Base-by-base conservation (phyloP, 371 early-diverging fungal species). In the Circinella umbellata region DNA sequence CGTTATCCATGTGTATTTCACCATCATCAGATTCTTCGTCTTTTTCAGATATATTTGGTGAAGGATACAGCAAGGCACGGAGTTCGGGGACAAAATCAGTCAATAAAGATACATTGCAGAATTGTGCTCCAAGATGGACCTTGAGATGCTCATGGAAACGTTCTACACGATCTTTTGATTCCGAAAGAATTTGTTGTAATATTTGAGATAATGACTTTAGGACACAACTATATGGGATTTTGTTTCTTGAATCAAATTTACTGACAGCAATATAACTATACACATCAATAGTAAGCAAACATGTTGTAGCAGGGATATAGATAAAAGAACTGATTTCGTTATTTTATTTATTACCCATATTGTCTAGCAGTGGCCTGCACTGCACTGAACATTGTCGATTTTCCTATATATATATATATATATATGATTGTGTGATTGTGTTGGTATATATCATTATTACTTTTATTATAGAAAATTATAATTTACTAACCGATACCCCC, bases 51-150 rank as follows among this genome's bases (percentile, higher is more conserved):
- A 35, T 38, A 10, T 8, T 17, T 17, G 53, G 34, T 49, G 65
- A 34, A 18, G 65, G 37, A 53, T 78, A 73, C n/a, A 79, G 53
- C 17, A 83, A 63, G 2, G 78, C 75, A 18, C 71, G 77, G 3
- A 83, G 46, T 67, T 83, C 83, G 42, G 83, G 83, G 6, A 83
- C 80, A 14, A 77, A 61, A 48, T 80, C 79, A 5, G 75, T 75
- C 13, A 83, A 65, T 14, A 74, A 38, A 11, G 71, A 72, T 4
- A 79, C 69, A 54, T 83, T 80, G 60, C 70, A 78, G 60, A 79
- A 76, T 34, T 80, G 81, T 0, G 77, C n/a, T 7, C 81, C 81
- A 0, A 83, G 62, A n/a, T 72, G 71, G 14, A 69, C 48, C 48
- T 79, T 77, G 37, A 83, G 61, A 57, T 78, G 78, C 6, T 70